Evolutionary conservation across 768 basidiomycete species (phyloP), one percentile per base, ranked within the genome.

Genomic region (Peribolospora kevripleyi): DNA sequence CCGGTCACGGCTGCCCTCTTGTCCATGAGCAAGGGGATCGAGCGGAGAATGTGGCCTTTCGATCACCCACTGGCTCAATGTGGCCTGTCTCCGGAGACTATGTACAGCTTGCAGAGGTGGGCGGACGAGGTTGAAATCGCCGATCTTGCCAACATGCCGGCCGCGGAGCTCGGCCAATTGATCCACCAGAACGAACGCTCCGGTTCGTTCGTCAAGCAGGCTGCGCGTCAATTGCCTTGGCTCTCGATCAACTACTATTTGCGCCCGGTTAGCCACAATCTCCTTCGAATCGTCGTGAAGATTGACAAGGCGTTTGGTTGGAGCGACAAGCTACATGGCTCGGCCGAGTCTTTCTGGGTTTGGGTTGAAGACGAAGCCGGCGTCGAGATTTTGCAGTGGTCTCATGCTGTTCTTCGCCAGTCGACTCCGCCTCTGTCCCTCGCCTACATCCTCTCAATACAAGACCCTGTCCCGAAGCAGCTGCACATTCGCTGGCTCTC

Each of bases 311-410:
- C 73, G 6, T 98, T 95, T 67, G 74, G 74, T 10, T 97, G 93
- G 91, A 81, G 72, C 60, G 61, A 70, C 37, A 82, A 76, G 65
- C 61, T 80, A 3, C 88, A 93, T 61, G 82, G 81, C 0, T 71
- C 69, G 8, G 70, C 71, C 2, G 86, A 97, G 66, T 81, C 85
- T 2, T 95, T 95, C 68, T 95, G 85, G 80, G 67, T 98, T 40
- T 97, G 93, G 93, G 70, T 93, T 3, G 88, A 97, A 68, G 86
- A 90, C 62, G 73, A 80, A 43, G 75, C 81, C 42, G 81, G 78
- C n/a, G 59, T 74, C n/a, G 74, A 74, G 43, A 90, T 97, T 62
- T 74, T 88, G 8, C 88, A 91, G 63, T 73, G 82, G 53, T 70
- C 78, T 0, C 78, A 82, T 61, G 68, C 90, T 37, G 61, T 78